Evolutionary conservation across 352 stramenopile species (phyloP), one percentile per base, ranked within the genome.

Genomic region (Pythium phragmiticola): DNA sequence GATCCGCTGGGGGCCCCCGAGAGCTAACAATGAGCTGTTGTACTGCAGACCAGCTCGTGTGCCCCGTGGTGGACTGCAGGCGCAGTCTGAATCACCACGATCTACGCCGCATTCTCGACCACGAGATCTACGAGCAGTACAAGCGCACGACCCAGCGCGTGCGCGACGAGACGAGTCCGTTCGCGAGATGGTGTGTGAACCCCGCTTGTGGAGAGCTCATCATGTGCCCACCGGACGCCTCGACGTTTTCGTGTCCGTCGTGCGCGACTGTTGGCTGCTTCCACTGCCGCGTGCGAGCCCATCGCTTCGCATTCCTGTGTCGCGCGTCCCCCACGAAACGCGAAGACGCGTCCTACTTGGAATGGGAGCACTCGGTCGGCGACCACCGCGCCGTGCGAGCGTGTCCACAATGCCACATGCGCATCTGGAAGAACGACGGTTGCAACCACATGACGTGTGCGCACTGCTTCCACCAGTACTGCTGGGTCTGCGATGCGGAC

Each of bases 361-460:
- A 62, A 12, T 89, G 81, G 81, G 77, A 87, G 46, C 71, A 67
- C 19, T 87, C 77, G 5, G 75, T 90, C 33, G 78, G 78, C 36
- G 75, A 76, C 11, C 70, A 82, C 17, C 78, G 78, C 26, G 75
- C 78, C 13, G 78, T 90, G 26, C 81, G 81, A 17, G 69, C 67
- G 17, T 88, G 81, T 61, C 81, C 81, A 9, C 68, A 76, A 12
- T 90, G 81, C 42, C 57, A 73, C 17, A 83, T 90, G 70, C 73
- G 76, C 34, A 86, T 88, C 43, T 90, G 81, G 81, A 90, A 88
- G 68, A 82, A 66, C 54, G 78, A 86, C 55, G 81, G 81, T 1
- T 80, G 74, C 58, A 88, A 87, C 58, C 81, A 87, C 70, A 90
- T 90, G 69, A 84, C 64, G 28, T 90, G 80, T 60, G 72, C 75